phyloP scores from a whole-genome alignment of 805 yeast species.

The Teunomyces aglyptinius region DNA sequence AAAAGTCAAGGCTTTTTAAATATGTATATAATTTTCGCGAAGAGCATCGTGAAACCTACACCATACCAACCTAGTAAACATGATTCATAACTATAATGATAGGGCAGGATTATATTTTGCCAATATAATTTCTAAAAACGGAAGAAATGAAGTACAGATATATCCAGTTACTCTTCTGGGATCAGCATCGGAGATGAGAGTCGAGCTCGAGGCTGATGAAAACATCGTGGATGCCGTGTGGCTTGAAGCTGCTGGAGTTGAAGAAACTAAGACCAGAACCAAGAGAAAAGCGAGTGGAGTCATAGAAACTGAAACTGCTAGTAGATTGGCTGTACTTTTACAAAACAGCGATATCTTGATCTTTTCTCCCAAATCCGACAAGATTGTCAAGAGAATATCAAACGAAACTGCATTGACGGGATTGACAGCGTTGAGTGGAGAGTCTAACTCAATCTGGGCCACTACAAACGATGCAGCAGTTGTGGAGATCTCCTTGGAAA shows the following conservation, averaged over 20 bases:
- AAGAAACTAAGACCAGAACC: conserved; percentile 21
- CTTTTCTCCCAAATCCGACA: conserved; percentile 44
- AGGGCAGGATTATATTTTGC: conserved; percentile 32
- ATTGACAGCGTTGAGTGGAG: conserved; percentile 9
- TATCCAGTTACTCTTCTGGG: conserved; percentile 23
- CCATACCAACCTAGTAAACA: conserved; percentile 3
- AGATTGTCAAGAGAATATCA: conserved; percentile 35
- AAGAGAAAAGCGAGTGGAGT: conserved; percentile 5
- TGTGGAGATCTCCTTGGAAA: conserved; percentile 25
- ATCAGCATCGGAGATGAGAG: conserved; percentile 22
- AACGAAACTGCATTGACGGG: conserved; percentile 15
- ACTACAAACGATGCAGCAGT: conserved; percentile 12
- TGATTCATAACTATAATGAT: conserved; percentile 19
- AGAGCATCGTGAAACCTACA: background rate
- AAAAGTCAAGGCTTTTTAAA: background rate
- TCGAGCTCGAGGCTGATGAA: conserved; percentile 44
- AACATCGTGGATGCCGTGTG: conserved; percentile 36
- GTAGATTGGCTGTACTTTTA: conserved; percentile 31
- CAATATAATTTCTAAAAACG: conserved; percentile 40
- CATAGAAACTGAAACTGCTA: background rate
- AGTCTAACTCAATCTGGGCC: conserved; percentile 22
- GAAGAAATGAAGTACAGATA: conserved; percentile 47
- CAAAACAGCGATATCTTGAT: conserved; percentile 40
- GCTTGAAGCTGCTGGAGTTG: conserved; percentile 20
- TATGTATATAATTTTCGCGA: conserved; percentile 1